Evolutionary conservation across 257 asterid genomes (phyloP), one percentile per base, ranked within the genome.

Genomic region (Leonotis leonurus): DNA sequence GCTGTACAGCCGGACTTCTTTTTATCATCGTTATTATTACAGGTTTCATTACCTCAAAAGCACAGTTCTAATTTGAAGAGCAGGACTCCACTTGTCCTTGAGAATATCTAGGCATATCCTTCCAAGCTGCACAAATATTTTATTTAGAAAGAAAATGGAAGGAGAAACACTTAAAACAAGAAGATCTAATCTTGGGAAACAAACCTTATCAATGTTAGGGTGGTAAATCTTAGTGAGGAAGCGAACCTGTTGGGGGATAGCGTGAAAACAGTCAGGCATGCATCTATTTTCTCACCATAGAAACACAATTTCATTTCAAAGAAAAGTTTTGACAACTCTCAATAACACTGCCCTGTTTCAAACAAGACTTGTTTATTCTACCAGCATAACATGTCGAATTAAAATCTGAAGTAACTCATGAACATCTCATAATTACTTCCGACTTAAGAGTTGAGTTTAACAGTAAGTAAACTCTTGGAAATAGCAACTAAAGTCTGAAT

Each of bases 61-160:
- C 30, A 93, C 99, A 26, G 99, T 93, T 78, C 99, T 88, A 53
- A 93, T 93, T 85, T 93, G 99, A 76, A 93, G 99, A 21, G 99
- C 99, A 8, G 99, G 99, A 71, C 99, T 93, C 99, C 99, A 93
- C 58, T 93, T 93, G 85, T 93, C 99, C 78, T 93, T 93, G 3
- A 93, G 97, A 71, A 93, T 93, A 73, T 93, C 99, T 21, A 93
- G 90, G 74, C 99, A 93, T 70, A 93, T 93, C 85, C 99, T 89
- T 73, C 99, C 99, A 70, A 93, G 99, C 99, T 93, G 85, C 80
- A 77, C 39, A 24, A 56, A 51, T 48, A 20, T 41, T 65, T 60
- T 56, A 68, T 62, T 52, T 68, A 21, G 24, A 50, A 30, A 33
- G 65, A 58, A 48, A 6, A 29, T 1, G 45, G 26, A 43, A 11